Evolutionary conservation across 2,329 filamentous ascomycete genomes (phyloP).

Genomic region (Talaromyces islandicus): DNA sequence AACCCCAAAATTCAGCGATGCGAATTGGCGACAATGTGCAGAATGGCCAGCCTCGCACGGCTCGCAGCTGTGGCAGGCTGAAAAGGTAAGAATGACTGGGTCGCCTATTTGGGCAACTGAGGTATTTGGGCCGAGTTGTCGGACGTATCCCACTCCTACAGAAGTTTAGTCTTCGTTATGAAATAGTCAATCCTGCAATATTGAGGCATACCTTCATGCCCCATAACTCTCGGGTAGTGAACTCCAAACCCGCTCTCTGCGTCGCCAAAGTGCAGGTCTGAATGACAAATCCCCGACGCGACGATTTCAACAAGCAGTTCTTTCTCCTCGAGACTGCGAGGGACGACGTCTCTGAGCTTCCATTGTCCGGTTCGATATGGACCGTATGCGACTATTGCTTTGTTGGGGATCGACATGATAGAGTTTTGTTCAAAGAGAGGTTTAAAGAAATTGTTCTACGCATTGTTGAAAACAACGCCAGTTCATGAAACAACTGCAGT

Average conservation of each 20-base stretch:
- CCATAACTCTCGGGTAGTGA: conserved; percentile 3
- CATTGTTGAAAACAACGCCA: too few species aligned
- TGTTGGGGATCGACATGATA: not conserved
- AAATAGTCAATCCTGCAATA: too few species aligned
- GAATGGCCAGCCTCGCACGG: conserved; percentile 28
- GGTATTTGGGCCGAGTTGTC: conserved; percentile 36
- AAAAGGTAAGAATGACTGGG: conserved; percentile 44
- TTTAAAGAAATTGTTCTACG: too few species aligned
- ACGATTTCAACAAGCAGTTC: conserved; percentile 51
- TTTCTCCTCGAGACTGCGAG: conserved; percentile 24
- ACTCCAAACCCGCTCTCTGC: conserved; percentile 21
- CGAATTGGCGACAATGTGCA: not conserved
- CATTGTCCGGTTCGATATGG: conserved; percentile 5
- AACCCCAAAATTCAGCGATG: not conserved
- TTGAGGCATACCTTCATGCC: not conserved
- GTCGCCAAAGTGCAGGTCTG: conserved; percentile 45
- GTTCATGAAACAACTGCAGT: too few species aligned
- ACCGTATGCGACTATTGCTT: not conserved
- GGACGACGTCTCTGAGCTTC: conserved; percentile 12
- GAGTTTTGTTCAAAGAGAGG: too few species aligned
- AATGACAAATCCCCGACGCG: conserved; percentile 52
- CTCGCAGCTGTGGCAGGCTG: conserved; percentile 43
- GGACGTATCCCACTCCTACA: conserved; percentile 42
- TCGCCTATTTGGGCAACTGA: conserved; percentile 40
- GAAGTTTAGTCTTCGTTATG: not conserved